phyloP scores from a whole-genome alignment of 768 basidiomycete species.

The Roridomyces roridus region DNA sequence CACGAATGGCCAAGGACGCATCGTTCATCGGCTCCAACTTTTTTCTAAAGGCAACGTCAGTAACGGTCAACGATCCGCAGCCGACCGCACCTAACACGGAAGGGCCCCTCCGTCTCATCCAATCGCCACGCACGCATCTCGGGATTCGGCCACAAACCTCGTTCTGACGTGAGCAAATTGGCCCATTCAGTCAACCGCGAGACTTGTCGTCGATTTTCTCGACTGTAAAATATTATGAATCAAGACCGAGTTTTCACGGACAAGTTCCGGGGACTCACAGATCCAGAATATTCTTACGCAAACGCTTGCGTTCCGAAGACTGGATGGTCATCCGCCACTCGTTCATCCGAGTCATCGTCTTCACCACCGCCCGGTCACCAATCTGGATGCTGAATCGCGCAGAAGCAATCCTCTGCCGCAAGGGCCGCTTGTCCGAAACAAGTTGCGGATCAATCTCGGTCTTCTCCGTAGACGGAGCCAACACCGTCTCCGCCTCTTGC shows the following conservation, averaged over 20 bases:
- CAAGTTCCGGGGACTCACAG: conserved; percentile 49
- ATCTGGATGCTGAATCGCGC: conserved; percentile 67
- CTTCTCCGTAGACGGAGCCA: conserved; percentile 55
- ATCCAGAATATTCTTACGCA: conserved; percentile 77
- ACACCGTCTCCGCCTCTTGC: conserved; percentile 55
- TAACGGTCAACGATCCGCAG: neutral
- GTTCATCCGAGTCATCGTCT: conserved; percentile 64
- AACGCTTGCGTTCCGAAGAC: conserved; percentile 70
- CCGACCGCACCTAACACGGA: conserved; percentile 72
- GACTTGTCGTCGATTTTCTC: conserved; percentile 78
- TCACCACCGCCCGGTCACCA: conserved; percentile 66
- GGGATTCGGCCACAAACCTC: conserved; percentile 80
- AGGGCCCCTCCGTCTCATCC: conserved; percentile 92
- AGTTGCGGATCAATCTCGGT: conserved; percentile 60
- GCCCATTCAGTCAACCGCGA: conserved; percentile 66
- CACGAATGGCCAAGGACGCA: conserved; percentile 53
- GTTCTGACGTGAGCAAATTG: conserved; percentile 68
- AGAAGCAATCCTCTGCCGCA: conserved; percentile 59
- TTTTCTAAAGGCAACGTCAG: conserved; percentile 52
- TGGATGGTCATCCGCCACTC: conserved; percentile 79
- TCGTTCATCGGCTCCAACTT: conserved; percentile 72
- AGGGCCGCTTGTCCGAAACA: conserved; percentile 56
- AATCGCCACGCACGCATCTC: conserved; percentile 69
- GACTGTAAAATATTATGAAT: conserved; percentile 50
- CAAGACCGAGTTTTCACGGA: neutral